Base-by-base conservation (phyloP, 1,284 basidiomycete genomes). In the Papiliotrema laurentii region DNA sequence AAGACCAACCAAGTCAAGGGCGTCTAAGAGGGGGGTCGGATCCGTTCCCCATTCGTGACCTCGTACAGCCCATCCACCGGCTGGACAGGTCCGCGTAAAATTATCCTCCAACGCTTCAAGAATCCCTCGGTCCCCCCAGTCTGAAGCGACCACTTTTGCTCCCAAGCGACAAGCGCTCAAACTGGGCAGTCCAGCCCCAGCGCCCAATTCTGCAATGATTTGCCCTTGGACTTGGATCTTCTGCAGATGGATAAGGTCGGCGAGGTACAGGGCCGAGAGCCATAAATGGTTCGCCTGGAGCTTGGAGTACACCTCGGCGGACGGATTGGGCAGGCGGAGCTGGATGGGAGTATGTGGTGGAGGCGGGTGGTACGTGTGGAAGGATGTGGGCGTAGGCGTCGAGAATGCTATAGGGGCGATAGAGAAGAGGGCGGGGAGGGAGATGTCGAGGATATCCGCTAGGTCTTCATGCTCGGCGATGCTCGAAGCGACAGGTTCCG, bases 211-310 rank as follows among this genome's bases (percentile, higher is more conserved):
- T 16, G 58, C 58, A 1, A 71, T 56, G 9, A 54, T 33, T 33
- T 50, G 41, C 1, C 49, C 55, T 11, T 41, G 11, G 0, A 66
- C 54, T 3, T 40, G n/a, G 43, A 69, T 55, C 6, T 19, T 18
- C 0, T 49, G 49, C 4, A 45, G 24, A 4, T 40, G 24, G 25
- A 75, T 56, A 1, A 59, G 52, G 42, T 75, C 70, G 5, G 73
- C 59, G 28, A 73, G 64, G 49, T 61, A 68, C 14, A 75, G 55
- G 4, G 62, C 58, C 0, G 66, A 57, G 4, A 72, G 63, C 72
- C 72, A 75, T 16, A 75, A 50, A 42, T 73, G 56, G 41, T 71
- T 64, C 0, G 71, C 66, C 50, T 74, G 73, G 2, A 75, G 61
- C 3, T 62, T 63, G 4, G 62, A 60, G 46, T 64, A 66, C 10